Evolutionary conservation across 805 yeast genomes (phyloP), one percentile per base, ranked within the genome.

Genomic region (Candida caryicola): DNA sequence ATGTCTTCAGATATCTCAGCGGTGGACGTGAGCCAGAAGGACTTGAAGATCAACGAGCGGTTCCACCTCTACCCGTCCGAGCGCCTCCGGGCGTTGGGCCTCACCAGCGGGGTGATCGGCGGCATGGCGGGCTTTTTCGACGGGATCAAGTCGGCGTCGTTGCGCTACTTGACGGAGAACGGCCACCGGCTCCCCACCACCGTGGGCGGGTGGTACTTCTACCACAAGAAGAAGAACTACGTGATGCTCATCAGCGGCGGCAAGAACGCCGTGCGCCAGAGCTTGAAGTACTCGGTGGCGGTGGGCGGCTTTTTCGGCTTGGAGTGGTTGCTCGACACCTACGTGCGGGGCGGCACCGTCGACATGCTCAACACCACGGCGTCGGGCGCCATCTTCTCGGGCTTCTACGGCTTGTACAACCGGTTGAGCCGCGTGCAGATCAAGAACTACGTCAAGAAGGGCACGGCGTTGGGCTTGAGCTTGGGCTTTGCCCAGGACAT

Each of bases 191-290:
- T 88, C 40, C 96, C 96, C 5, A 70, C 60, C 16, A 78, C 82
- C 0, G 82, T 78, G 37, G 89, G 87, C 15, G 93, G 91, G 0
- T 87, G 95, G 96, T 87, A 83, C 54, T 83, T 82, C 55, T 87
- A 87, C 60, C 93, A 87, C 60, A 86, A 84, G 60, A 73, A 87
- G 45, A 87, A 85, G 64, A 83, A 85, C 59, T 84, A 85, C 57
- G 84, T 82, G 21, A 77, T 86, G 60, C 59, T 83, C 25, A 68
- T 74, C 40, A 66, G 68, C 18, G 86, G 85, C 1, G 60, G 77
- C 45, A 64, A 62, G 14, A 37, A 47, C 5, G 89, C 82, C 0
- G 48, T 72, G n/a, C 57, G 51, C 26, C 64, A 65, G 7, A 73
- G 62, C 0, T 29, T 49, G 26, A 37, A 45, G 49, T 65, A 71